These are phyloP conservation scores for Irpex sp. DNA, from an alignment of 1,284 basidiomycete genomes.

Conservation along the genomic window DNA sequence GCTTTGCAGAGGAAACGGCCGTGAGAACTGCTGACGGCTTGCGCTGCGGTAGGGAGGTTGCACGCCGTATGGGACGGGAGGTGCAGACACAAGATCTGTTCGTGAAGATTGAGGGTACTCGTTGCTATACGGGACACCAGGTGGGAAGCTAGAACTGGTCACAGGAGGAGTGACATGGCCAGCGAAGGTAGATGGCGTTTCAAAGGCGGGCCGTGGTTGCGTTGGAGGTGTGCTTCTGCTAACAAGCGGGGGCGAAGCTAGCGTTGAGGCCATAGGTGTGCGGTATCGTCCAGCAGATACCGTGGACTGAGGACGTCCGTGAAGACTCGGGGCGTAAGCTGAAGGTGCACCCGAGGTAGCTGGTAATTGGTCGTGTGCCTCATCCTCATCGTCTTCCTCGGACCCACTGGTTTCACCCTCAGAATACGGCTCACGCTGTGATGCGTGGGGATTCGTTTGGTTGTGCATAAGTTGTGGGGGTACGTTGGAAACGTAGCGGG, in stretches of 20 bases:
- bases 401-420: constrained; percentile 14
- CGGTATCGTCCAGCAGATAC: constrained; percentile 68
- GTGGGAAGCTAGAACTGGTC: constrained; percentile 18
- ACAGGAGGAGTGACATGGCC: constrained; percentile 31
- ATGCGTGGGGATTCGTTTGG: constrained; percentile 7
- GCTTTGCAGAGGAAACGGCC: constrained; percentile 24
- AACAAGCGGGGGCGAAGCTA: constrained; percentile 45
- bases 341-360: constrained; percentile 27
- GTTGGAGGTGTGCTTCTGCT: constrained; percentile 32
- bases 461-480: constrained; percentile 17
- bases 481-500: constrained; percentile 18
- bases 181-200: constrained; percentile 69
- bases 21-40: constrained; percentile 26
- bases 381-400: constrained; percentile 33
- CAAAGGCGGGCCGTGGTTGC: constrained; percentile 68
- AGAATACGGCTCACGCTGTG: neutral
- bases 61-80: constrained; percentile 14
- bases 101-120: constrained; percentile 18
- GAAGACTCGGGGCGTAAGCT: constrained; percentile 30
- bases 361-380: constrained; percentile 41
- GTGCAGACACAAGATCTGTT: constrained; percentile 29
- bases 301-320: constrained; percentile 63
- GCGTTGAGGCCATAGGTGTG: constrained; percentile 63
- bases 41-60: constrained; percentile 28
- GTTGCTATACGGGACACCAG: constrained; percentile 29